These are phyloP conservation scores for Globisporangium abappressorium DNA, from an alignment of 352 stramenopile genomes.

Conservation along the genomic window DNA sequence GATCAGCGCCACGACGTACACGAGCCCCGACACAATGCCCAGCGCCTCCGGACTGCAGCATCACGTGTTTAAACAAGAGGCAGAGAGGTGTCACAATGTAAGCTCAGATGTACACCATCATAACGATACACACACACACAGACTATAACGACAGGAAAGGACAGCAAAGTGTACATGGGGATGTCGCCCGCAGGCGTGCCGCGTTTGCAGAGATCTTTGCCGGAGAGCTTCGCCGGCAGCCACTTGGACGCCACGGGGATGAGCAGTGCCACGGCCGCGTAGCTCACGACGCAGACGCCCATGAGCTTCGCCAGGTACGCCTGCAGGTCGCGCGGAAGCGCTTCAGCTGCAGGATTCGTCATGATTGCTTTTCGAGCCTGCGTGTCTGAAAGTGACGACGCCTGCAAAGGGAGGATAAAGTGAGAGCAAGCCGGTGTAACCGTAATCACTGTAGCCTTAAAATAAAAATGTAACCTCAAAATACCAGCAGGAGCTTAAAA, in stretches of 20 bases:
- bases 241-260: slow-evolving; percentile 55
- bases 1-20: slow-evolving; percentile 78
- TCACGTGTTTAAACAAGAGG: background rate
- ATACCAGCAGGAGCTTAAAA: too few relatives aligned
- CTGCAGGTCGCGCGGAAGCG: slow-evolving; percentile 32
- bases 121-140: background rate
- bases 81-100: background rate
- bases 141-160: background rate
- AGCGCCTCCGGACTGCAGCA: slow-evolving; percentile 74
- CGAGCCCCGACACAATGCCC: slow-evolving; percentile 82
- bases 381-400: background rate
- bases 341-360: background rate
- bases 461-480: too few relatives aligned
- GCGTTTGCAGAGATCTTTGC: slow-evolving; percentile 93
- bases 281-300: slow-evolving; percentile 56
- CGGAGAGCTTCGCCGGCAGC: slow-evolving; percentile 83
- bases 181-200: slow-evolving; percentile 84
- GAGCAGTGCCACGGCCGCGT: slow-evolving; percentile 52
- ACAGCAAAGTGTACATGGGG: slow-evolving; percentile 56
- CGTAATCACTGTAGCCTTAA: too few relatives aligned
- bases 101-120: background rate
- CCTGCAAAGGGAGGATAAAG: too few relatives aligned
- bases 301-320: slow-evolving; percentile 45
- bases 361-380: background rate
- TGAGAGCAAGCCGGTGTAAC: too few relatives aligned